Percentiles rank a stretch among this genome's conserved stretches.
Conservation (phyloP, 2,329 filamentous ascomycete species). For the Aurifilum marmelostoma region DNA sequence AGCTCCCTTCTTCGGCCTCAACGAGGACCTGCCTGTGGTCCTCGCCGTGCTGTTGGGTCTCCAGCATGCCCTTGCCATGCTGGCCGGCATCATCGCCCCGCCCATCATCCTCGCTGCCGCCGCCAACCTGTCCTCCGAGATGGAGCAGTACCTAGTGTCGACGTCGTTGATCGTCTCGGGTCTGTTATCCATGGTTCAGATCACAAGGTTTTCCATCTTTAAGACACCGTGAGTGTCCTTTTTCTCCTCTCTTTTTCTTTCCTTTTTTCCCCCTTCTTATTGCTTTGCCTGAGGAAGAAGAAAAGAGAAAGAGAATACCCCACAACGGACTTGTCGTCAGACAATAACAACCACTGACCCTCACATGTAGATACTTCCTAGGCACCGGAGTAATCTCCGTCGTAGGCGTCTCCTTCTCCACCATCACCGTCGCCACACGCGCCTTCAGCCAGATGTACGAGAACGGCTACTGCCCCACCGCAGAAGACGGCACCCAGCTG, state of each 20-base stretch:
- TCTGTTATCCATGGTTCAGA: slow-evolving; percentile 74
- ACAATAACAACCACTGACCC: background rate
- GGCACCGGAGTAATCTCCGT: slow-evolving; percentile 82
- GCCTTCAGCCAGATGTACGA: slow-evolving; percentile 78
- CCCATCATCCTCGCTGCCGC: slow-evolving; percentile 70
- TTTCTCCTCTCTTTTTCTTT: background rate
- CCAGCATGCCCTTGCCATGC: slow-evolving; percentile 79
- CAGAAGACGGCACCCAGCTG: slow-evolving; percentile 64
- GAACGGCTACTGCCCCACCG: slow-evolving; percentile 67
- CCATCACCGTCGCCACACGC: slow-evolving; percentile 73
- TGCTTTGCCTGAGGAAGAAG: too few species aligned
- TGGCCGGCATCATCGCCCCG: slow-evolving; percentile 75
- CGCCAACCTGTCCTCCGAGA: slow-evolving; percentile 62
- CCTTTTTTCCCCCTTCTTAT: too few species aligned
- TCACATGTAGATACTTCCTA: slow-evolving; percentile 63
- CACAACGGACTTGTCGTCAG: too few species aligned
- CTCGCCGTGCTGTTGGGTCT: slow-evolving; percentile 76
- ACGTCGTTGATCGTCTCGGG: slow-evolving; percentile 79
- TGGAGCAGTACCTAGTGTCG: slow-evolving; percentile 78
- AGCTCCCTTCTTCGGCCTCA: slow-evolving; percentile 84
- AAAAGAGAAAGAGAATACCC: background rate
- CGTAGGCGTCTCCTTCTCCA: slow-evolving; percentile 77
- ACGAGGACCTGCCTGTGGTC: slow-evolving; percentile 76
- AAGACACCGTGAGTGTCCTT: slow-evolving; percentile 58
- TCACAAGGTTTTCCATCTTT: slow-evolving; percentile 74